Evolutionary conservation across 2,329 filamentous ascomycete genomes (phyloP).

Genomic region (Sordariomycetes sp.): DNA sequence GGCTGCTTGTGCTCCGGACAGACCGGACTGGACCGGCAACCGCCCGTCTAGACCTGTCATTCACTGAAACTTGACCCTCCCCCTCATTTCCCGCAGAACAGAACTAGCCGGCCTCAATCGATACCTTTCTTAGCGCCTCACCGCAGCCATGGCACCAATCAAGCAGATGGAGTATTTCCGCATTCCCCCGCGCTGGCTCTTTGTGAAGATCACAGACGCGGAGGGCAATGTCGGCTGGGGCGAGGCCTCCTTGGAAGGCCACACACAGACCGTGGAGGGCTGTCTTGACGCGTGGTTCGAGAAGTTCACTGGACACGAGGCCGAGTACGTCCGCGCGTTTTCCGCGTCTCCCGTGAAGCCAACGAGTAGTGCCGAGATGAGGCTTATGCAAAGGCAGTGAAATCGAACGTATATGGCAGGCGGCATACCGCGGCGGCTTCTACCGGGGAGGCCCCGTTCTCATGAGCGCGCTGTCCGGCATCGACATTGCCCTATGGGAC

Average conservation of each 20-base stretch:
- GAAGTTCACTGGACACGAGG: conserved; percentile 55
- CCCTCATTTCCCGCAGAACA: no score
- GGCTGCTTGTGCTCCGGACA: no score
- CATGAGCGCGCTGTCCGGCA: conserved; percentile 67
- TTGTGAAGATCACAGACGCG: conserved; percentile 65
- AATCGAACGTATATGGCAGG: conserved; percentile 75
- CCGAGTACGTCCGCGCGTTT: conserved; percentile 40
- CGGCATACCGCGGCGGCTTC: conserved; percentile 59
- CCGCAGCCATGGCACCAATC: conserved; percentile 48
- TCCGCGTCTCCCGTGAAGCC: no score
- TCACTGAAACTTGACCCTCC: no score
- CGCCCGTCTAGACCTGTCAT: no score
- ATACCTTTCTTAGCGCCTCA: background rate
- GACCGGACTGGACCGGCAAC: no score
- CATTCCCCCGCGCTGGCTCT: conserved; percentile 65
- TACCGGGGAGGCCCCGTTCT: conserved; percentile 72
- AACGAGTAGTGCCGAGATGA: background rate
- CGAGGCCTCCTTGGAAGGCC: conserved; percentile 63
- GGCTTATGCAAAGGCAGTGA: conserved; percentile 32
- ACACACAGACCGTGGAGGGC: conserved; percentile 64
- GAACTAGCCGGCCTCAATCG: no score
- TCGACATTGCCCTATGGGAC: conserved; percentile 75
- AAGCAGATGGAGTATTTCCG: conserved; percentile 62
- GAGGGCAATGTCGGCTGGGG: conserved; percentile 59
- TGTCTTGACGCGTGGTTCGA: conserved; percentile 56